Evolutionary conservation across 2,329 filamentous ascomycete genomes (phyloP).

Genomic region (Aspergillus arachidicola): DNA sequence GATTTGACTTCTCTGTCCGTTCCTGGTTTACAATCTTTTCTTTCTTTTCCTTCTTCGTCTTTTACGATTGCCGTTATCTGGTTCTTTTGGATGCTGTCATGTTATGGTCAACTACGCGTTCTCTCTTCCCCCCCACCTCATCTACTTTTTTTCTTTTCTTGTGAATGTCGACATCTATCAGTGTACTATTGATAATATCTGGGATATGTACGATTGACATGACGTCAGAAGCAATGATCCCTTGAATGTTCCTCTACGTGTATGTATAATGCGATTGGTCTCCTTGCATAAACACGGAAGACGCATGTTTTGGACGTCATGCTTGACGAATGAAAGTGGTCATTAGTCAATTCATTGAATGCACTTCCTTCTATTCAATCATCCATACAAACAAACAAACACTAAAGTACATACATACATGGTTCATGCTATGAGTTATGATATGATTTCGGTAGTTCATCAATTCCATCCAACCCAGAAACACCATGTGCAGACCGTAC

Average conservation of each 20-base stretch:
- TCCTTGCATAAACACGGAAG: neutral
- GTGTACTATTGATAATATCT: neutral
- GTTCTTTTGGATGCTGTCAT: neutral
- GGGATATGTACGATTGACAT: neutral
- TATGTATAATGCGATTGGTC: neutral
- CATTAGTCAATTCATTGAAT: neutral
- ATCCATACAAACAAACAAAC: neutral
- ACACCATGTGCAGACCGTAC: neutral
- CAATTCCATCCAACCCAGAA: neutral
- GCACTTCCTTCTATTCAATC: neutral
- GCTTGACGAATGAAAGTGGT: neutral
- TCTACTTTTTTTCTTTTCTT: neutral
- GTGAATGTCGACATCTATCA: neutral
- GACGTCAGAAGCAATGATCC: neutral
- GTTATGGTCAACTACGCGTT: neutral
- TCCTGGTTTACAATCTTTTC: neutral
- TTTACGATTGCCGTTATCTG: neutral
- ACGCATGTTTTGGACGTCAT: neutral
- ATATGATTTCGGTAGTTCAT: neutral
- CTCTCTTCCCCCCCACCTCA: too few species aligned
- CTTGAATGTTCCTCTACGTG: neutral
- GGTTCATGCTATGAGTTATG: neutral
- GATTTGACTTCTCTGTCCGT: neutral
- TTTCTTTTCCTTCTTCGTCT: neutral
- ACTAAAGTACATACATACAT: neutral